Conservation (phyloP, 768 basidiomycete genomes). For the Tylopilus subfusipes region DNA sequence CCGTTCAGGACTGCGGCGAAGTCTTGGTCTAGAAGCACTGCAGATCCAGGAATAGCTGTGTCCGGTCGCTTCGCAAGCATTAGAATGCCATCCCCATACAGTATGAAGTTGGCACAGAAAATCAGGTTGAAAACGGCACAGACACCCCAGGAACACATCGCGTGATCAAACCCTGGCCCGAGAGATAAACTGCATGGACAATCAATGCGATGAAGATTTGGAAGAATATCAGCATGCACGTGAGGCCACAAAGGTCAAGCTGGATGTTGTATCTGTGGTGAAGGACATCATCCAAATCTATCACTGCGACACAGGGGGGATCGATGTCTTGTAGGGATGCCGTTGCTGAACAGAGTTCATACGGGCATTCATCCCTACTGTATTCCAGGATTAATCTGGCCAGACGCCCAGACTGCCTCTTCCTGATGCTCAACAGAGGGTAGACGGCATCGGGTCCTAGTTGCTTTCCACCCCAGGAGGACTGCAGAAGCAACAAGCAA, state of each 20-base stretch:
- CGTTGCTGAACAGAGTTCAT: not conserved
- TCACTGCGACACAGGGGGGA: too few relatives aligned
- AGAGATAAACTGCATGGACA: not conserved
- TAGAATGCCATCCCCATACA: not conserved
- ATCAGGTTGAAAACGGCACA: not conserved
- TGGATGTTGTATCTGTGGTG: not conserved
- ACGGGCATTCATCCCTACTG: not conserved
- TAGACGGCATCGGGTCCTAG: not conserved
- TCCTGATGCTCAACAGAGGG: conserved; percentile 3
- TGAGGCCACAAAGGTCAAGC: not conserved
- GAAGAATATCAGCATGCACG: not conserved
- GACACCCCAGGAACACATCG: not conserved
- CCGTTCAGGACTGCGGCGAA: too few relatives aligned
- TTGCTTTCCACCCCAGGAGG: not conserved
- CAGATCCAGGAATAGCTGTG: not conserved
- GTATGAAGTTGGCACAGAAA: not conserved
- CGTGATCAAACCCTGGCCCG: too few relatives aligned
- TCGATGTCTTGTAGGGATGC: not conserved
- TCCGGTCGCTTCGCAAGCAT: not conserved
- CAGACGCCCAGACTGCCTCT: conserved; percentile 1
- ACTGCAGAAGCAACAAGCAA: not conserved
- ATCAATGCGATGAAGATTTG: not conserved
- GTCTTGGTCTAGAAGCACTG: conserved; percentile 1
- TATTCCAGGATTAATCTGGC: conserved; percentile 1
- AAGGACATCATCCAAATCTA: too few relatives aligned